Evolutionary conservation across 495 filamentous ascomycete species (phyloP).

Genomic region (Penicillium ochrochloron): DNA sequence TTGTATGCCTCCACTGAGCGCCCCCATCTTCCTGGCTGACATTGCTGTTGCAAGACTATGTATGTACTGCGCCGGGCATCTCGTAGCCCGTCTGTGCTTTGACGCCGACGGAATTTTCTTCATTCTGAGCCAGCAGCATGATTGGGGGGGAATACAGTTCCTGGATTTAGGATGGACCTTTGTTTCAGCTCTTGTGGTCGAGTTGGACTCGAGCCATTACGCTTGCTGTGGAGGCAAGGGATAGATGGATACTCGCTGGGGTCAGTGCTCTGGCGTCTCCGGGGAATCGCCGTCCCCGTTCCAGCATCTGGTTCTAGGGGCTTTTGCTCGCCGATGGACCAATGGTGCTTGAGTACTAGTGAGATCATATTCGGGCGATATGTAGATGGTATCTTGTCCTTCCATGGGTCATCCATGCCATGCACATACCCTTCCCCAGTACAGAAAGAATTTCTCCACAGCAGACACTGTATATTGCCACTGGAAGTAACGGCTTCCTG

Average conservation of each 20-base stretch:
- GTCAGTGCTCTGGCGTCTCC: slow-evolving; percentile 21
- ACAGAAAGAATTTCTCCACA: not conserved
- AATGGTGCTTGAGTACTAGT: slow-evolving; percentile 17
- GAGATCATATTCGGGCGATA: slow-evolving; percentile 7
- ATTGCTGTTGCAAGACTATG: not conserved
- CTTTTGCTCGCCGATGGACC: slow-evolving; percentile 23
- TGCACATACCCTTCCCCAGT: too few relatives aligned
- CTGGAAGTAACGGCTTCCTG: not conserved
- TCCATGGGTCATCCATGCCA: not conserved
- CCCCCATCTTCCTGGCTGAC: not conserved
- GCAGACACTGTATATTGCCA: not conserved
- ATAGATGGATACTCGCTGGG: not conserved
- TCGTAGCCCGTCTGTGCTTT: slow-evolving; percentile 17
- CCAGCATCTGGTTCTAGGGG: slow-evolving; percentile 29
- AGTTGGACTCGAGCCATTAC: not conserved
- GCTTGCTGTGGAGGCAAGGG: slow-evolving; percentile 22
- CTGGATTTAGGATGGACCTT: not conserved
- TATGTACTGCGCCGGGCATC: not conserved
- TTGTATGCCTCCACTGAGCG: not conserved
- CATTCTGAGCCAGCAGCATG: not conserved
- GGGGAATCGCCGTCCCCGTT: slow-evolving; percentile 21
- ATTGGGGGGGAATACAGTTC: slow-evolving; percentile 14
- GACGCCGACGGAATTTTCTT: not conserved
- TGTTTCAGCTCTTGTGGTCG: slow-evolving; percentile 26
- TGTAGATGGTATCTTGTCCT: not conserved